Base-by-base conservation (phyloP, 805 yeast genomes). In the Torulaspora franciscae region DNA sequence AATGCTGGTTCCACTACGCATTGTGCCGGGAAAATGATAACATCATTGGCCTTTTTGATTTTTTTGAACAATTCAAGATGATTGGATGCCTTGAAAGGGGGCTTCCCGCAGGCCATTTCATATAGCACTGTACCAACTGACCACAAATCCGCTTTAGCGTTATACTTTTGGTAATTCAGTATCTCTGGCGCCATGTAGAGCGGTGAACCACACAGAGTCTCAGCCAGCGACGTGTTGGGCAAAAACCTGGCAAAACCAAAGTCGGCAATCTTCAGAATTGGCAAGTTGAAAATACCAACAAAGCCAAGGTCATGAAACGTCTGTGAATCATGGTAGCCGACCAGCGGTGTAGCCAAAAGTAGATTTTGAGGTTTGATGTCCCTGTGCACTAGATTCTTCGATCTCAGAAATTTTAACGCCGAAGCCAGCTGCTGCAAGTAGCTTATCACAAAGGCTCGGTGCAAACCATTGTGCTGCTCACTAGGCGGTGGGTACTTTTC, bases 161-260 rank as follows among this genome's bases (percentile, higher is more conserved):
- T 89, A 68, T 93, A 93, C 66, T 89, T 93, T 63, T 93, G 97
- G 60, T 87, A 90, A 51, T 95, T 75, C 55, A 93, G 71, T 38
- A 93, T 93, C 67, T 93, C 99, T 0, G 99, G 99, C 0, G 99
- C 99, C 99, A 93, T 93, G 67, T 93, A 93, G 35, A 93, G 74
- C 3, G 99, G 99, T 8, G 96, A 87, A 1, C 99, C 99, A 73
- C 99, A 93, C 54, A 93, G 71, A 1, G 99, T 93, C 62, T 93
- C 99, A 1, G 98, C 98, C 78, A 93, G 74, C 1, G 96, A 83
- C 1, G 97, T 85, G 40, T 85, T 81, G 6, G 99, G 99, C 57
- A 93, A 73, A 61, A 90, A 86, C 50, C 98, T 75, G 4, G 99
- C 99, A 69, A 93, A 93, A 1, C 99, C 99, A 67, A 93, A 93